These are phyloP conservation scores for Russula brevipes DNA, from an alignment of 768 basidiomycete genomes.

Conservation along the genomic window DNA sequence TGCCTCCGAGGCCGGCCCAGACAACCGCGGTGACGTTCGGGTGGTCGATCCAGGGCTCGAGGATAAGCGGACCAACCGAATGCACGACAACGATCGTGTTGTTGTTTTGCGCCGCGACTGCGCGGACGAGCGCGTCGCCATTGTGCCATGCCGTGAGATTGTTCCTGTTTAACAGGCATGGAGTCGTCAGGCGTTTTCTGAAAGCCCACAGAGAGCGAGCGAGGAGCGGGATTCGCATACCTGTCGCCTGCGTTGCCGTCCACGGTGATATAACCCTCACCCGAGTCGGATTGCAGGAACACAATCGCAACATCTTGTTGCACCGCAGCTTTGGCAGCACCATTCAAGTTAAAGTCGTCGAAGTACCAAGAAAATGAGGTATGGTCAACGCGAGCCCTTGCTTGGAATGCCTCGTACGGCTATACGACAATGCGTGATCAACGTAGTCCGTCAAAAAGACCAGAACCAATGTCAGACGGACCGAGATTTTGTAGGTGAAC, in stretches of 20 bases:
- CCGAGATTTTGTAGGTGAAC: constrained; percentile 74
- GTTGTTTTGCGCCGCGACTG: constrained; percentile 60
- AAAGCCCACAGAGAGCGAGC: not conserved
- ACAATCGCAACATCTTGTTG: constrained; percentile 63
- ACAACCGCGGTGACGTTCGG: constrained; percentile 33
- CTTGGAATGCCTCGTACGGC: constrained; percentile 79
- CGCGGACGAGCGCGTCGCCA: constrained; percentile 46
- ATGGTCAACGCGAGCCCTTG: constrained; percentile 58
- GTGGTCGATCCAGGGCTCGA: constrained; percentile 45
- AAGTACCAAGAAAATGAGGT: constrained; percentile 65
- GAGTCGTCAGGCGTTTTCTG: not conserved
- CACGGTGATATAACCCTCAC: constrained; percentile 72
- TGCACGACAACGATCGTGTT: constrained; percentile 72
- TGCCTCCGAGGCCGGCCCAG: constrained; percentile 49
- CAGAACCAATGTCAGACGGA: constrained; percentile 31
- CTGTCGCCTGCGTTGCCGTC: constrained; percentile 72
- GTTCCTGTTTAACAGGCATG: not conserved
- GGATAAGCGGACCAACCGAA: constrained; percentile 37
- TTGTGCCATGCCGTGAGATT: constrained; percentile 31
- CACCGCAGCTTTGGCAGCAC: constrained; percentile 21
- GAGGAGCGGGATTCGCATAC: not conserved
- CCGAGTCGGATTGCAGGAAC: constrained; percentile 73
- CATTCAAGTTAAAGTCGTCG: constrained; percentile 57
- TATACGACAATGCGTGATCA: constrained; percentile 25
- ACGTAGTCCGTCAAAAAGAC: not conserved